Conservation (phyloP, 768 basidiomycete species). For the Calocybe indica region DNA sequence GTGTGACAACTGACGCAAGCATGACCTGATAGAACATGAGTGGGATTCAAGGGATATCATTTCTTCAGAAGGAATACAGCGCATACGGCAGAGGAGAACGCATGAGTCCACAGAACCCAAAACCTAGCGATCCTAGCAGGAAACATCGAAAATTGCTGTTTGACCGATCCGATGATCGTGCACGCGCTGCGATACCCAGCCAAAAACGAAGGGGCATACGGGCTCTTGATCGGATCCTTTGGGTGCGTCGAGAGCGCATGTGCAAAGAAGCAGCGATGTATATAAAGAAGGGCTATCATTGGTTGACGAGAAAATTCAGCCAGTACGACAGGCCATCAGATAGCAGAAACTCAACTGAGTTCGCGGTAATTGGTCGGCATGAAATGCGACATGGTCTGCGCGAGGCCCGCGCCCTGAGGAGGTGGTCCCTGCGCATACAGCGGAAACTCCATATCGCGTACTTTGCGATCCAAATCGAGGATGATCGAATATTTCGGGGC, state of each 20-base stretch:
- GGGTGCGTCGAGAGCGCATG: conserved; percentile 64
- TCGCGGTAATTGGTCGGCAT: conserved; percentile 74
- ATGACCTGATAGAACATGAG: conserved; percentile 45
- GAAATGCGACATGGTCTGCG: conserved; percentile 64
- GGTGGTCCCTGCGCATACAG: conserved; percentile 48
- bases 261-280: conserved; percentile 74
- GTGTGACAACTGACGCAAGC: conserved; percentile 72
- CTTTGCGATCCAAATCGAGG: conserved; percentile 59
- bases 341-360: conserved; percentile 40
- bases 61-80: neutral
- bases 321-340: neutral
- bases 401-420: conserved; percentile 43
- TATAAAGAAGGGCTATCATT: conserved; percentile 55
- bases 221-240: conserved; percentile 61
- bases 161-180: conserved; percentile 44
- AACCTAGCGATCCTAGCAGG: conserved; percentile 57
- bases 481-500: conserved; percentile 59
- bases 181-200: conserved; percentile 66
- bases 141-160: conserved; percentile 42
- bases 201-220: conserved; percentile 60
- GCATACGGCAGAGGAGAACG: conserved; percentile 58
- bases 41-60: too few species aligned
- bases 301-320: neutral
- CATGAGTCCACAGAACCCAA: conserved; percentile 72
- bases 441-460: conserved; percentile 65